Evolutionary conservation across 805 yeast species (phyloP), one percentile per base, ranked within the genome.

Genomic region (Yamadazyma ubonensis): DNA sequence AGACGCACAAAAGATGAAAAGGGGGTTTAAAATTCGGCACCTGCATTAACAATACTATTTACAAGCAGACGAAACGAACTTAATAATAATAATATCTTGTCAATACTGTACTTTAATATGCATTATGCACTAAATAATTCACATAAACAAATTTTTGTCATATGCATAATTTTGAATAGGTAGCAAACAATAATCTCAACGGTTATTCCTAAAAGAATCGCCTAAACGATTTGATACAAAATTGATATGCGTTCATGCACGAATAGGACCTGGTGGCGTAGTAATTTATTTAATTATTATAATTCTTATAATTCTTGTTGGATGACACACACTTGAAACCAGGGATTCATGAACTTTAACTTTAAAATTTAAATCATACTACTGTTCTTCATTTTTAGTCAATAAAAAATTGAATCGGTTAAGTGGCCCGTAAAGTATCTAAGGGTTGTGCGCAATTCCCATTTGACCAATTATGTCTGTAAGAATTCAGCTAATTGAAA

Each of bases 41-140:
- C 33, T 30, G 33, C 33, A 30, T 30, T 18, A 18, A 30, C 33
- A 30, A 30, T 8, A 22, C 11, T 19, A 30, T 23, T 23, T 23
- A 23, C 26, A 23, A 10, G 26, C 26, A 23, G 12, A 23, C 26
- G 26, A 23, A 23, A 23, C 9, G n/a, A 10, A 10, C 26, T 4
- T 23, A 6, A 23, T 10, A 29, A 29, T 16, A 15, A 9, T 6
- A 14, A 11, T 17, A 6, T 5, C 15, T 17, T 29, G 16, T 29
- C n/a, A n/a, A n/a, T n/a, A n/a, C n/a, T n/a, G n/a, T n/a, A n/a
- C n/a, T n/a, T 29, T 29, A 27, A 27, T 26, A 27, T 27, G 17
- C 14, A 27, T 10, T 4, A 23, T 12, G 26, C 26, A 23, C 26
- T 10, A 4, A 23, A 4, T 23, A 23, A 23, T 6, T 6, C 3